These are phyloP conservation scores for Pouteria glomerata DNA, from an alignment of 148 eudicot genomes.

Conservation along the genomic window DNA sequence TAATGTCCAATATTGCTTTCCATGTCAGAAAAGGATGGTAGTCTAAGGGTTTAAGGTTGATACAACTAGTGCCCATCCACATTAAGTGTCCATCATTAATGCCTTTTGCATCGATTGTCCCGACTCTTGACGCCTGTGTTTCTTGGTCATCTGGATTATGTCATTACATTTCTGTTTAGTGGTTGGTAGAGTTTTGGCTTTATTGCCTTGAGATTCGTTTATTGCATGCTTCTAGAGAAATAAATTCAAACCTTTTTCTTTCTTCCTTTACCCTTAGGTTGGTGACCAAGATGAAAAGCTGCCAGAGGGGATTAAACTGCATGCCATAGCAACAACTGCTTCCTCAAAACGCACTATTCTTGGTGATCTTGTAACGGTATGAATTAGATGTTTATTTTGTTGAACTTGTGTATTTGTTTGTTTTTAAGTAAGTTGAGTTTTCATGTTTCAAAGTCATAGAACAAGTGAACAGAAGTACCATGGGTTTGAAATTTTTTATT, in stretches of 20 bases:
- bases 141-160: background rate
- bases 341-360: conserved; percentile 81
- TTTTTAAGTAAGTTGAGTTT: background rate
- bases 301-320: conserved; percentile 85
- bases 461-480: background rate
- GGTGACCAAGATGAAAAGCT: conserved; percentile 93
- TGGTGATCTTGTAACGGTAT: conserved; percentile 80
- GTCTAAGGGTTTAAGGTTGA: background rate
- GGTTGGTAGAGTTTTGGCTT: background rate
- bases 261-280: conserved; percentile 40
- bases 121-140: background rate
- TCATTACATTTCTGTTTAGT: background rate
- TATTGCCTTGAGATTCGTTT: background rate
- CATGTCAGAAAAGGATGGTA: background rate
- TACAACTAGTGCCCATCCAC: background rate
- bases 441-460: background rate
- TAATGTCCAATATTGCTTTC: background rate
- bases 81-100: background rate
- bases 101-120: background rate
- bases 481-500: background rate
- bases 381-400: conserved; percentile 11
- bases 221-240: background rate
- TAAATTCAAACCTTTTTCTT: conserved; percentile 4
- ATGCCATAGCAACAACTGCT: conserved; percentile 63
- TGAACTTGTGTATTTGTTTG: background rate